phyloP scores from a whole-genome alignment of 805 yeast species.

The Candida anglica region DNA sequence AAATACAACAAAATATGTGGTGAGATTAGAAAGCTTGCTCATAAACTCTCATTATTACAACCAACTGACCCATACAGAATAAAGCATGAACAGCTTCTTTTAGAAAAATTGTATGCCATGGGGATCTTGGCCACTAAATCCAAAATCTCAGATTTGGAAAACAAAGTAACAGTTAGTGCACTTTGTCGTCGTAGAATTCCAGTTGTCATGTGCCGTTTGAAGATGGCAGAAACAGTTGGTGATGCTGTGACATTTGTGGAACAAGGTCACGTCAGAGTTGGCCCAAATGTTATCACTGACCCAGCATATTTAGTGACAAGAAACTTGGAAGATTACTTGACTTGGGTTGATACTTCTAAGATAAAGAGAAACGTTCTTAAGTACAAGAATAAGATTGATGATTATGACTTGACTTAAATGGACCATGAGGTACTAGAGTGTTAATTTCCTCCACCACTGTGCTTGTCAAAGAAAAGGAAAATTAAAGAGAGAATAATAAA shows the following conservation, averaged over 20 bases:
- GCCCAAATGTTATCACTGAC: constrained; percentile 93
- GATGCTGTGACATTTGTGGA: constrained; percentile 92
- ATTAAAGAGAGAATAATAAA: too few relatives aligned
- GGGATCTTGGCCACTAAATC: constrained; percentile 86
- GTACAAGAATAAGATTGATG: constrained; percentile 72
- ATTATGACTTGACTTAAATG: constrained; percentile 47
- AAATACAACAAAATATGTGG: constrained; percentile 94
- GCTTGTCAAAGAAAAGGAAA: too few relatives aligned
- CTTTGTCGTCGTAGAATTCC: constrained; percentile 89
- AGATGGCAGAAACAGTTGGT: constrained; percentile 84
- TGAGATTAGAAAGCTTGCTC: constrained; percentile 80
- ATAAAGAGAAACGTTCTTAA: constrained; percentile 84
- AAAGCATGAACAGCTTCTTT: constrained; percentile 80
- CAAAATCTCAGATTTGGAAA: constrained; percentile 88
- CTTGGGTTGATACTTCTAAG: constrained; percentile 97
- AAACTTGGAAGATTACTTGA: constrained; percentile 91
- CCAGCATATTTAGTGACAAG: constrained; percentile 93
- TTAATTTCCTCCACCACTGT: too few relatives aligned
- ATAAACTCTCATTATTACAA: constrained; percentile 77
- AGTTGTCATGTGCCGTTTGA: constrained; percentile 89
- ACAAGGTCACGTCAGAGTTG: constrained; percentile 97
- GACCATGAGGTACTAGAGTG: not conserved
- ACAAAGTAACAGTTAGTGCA: constrained; percentile 87
- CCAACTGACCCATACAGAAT: constrained; percentile 84
- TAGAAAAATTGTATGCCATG: constrained; percentile 85